Evolutionary conservation across 352 stramenopile species (phyloP).

Genomic region (Poterioochromonas sp.): DNA sequence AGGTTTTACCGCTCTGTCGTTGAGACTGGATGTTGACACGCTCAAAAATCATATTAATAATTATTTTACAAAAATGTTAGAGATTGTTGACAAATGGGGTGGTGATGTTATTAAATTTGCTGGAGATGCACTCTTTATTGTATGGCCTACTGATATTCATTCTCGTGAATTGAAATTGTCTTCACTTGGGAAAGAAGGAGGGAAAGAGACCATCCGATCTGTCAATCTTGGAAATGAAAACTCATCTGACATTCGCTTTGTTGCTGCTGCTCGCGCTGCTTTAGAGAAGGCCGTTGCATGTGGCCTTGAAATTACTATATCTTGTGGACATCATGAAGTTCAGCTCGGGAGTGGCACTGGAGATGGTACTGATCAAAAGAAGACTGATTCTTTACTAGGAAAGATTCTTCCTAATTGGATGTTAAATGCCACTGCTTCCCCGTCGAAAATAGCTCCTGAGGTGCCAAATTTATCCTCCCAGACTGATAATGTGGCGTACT

Average conservation of each 20-base stretch:
- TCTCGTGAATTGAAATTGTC: neutral
- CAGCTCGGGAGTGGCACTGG: too few species aligned
- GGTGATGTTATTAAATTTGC: slow-evolving; percentile 35
- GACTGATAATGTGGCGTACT: neutral
- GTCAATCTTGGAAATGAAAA: neutral
- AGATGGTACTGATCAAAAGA: too few species aligned
- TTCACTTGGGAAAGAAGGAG: neutral
- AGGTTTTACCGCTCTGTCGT: slow-evolving; percentile 15
- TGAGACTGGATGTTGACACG: neutral
- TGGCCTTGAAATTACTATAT: neutral
- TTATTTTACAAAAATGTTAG: slow-evolving; percentile 14
- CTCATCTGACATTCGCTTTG: neutral
- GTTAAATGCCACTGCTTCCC: too few species aligned
- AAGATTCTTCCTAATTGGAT: too few species aligned
- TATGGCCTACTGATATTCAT: neutral
- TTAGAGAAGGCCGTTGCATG: slow-evolving; percentile 10
- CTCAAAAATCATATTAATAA: slow-evolving; percentile 28
- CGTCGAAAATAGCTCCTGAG: too few species aligned
- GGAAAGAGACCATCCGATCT: neutral
- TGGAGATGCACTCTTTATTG: slow-evolving; percentile 8
- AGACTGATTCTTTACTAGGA: too few species aligned
- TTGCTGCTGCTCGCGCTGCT: neutral
- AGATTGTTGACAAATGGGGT: neutral
- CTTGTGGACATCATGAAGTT: slow-evolving; percentile 13
- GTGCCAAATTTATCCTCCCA: too few species aligned